Evolutionary conservation across 2,329 filamentous ascomycete species (phyloP).

Genomic region (Fusarium brachygibbosum): DNA sequence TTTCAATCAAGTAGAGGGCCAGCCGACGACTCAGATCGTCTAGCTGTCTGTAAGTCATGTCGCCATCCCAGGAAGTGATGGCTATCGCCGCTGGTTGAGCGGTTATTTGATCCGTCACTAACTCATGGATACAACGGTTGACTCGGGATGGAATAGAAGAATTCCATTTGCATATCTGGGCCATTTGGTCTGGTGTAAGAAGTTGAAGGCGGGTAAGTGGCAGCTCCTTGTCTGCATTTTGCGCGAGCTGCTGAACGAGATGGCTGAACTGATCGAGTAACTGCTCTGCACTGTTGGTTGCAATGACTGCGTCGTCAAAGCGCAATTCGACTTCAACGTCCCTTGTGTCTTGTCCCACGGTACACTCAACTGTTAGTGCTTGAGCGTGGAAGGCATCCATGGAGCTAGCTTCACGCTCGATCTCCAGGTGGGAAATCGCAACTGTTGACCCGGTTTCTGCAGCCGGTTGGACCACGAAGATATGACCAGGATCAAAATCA

Average conservation of each 20-base stretch:
- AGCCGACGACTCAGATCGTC: background rate
- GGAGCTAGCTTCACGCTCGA: conserved; percentile 5
- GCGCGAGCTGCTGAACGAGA: background rate
- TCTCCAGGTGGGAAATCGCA: background rate
- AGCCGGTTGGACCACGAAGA: conserved; percentile 5
- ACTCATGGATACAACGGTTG: background rate
- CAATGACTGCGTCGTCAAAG: conserved; percentile 5
- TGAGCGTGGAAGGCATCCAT: conserved; percentile 9
- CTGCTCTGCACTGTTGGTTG: background rate
- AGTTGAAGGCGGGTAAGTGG: background rate
- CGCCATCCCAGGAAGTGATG: background rate
- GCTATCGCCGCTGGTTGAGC: background rate
- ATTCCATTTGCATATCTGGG: background rate
- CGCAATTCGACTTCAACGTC: conserved; percentile 6
- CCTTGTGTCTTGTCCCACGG: conserved; percentile 6
- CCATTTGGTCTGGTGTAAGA: background rate
- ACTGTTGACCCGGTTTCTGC: background rate
- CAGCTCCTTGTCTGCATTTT: background rate
- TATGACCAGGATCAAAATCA: conserved; percentile 10
- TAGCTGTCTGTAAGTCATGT: background rate
- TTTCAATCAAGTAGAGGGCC: background rate
- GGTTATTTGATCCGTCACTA: background rate
- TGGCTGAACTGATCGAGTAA: conserved; percentile 1
- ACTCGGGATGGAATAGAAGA: background rate
- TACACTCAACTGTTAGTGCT: conserved; percentile 6